Evolutionary conservation across 768 basidiomycete genomes (phyloP).

Genomic region (Exidia glandulosa): DNA sequence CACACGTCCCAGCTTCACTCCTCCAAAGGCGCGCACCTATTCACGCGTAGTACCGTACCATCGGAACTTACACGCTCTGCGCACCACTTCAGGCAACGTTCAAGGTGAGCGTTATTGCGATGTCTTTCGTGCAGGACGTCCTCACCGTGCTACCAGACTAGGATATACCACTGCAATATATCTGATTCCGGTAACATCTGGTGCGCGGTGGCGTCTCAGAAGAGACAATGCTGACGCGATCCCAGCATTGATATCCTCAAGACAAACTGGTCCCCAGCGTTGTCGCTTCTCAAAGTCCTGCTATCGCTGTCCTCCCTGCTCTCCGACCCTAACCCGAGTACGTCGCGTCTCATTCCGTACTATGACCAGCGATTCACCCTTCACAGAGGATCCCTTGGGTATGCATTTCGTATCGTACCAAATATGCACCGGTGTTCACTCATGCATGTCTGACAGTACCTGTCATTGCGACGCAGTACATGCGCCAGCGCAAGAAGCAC

Average conservation of each 20-base stretch:
- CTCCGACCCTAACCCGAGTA: conserved; percentile 90
- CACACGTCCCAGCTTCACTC: conserved; percentile 50
- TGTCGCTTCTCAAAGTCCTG: conserved; percentile 91
- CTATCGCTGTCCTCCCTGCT: conserved; percentile 86
- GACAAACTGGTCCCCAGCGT: conserved; percentile 86
- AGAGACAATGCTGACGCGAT: conserved; percentile 17
- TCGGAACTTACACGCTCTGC: conserved; percentile 1
- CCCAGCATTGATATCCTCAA: conserved; percentile 90
- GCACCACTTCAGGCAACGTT: neutral
- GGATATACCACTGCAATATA: conserved; percentile 84
- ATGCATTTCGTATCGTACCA: conserved; percentile 7
- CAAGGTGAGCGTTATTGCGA: neutral
- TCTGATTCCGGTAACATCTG: conserved; percentile 2
- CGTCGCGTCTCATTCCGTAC: conserved; percentile 17
- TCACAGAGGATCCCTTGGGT: conserved; percentile 63
- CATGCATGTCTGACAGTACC: conserved; percentile 35
- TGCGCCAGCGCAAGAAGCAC: conserved; percentile 53
- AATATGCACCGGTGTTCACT: neutral
- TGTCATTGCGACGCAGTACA: conserved; percentile 59
- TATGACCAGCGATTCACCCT: neutral
- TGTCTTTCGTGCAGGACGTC: conserved; percentile 27
- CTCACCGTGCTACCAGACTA: no score
- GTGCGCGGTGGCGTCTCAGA: neutral
- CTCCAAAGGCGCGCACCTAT: conserved; percentile 61
- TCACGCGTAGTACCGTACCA: conserved; percentile 25